Evolutionary conservation across 2,329 filamentous ascomycete genomes (phyloP).

Genomic region (Stemphylium lycopersici): DNA sequence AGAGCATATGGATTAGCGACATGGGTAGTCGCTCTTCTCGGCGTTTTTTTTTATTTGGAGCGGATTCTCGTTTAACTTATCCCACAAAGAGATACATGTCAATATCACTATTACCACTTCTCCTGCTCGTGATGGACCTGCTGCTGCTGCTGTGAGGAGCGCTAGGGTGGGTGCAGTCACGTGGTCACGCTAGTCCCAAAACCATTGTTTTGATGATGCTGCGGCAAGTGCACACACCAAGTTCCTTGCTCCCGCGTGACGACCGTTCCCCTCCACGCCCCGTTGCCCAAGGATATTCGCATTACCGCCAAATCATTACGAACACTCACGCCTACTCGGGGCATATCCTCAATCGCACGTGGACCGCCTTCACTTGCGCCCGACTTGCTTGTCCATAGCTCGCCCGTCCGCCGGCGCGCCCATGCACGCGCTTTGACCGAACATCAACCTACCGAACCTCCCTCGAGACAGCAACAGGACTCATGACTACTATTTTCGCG

Average conservation of each 20-base stretch:
- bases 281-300: conserved; percentile 38
- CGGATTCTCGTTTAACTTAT: conserved; percentile 1
- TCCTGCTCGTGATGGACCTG: not conserved
- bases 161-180: conserved; percentile 4
- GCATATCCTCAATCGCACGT: conserved; percentile 4
- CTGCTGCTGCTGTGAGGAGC: conserved; percentile 2
- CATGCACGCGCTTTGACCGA: conserved; percentile 47
- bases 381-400: conserved; percentile 9
- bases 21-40: conserved; percentile 30
- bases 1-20: conserved; percentile 36
- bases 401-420: conserved; percentile 30
- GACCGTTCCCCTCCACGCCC: conserved; percentile 30
- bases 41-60: conserved; percentile 31
- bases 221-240: conserved; percentile 27
- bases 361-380: conserved; percentile 8
- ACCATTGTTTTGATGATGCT: conserved; percentile 20
- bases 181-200: conserved; percentile 15
- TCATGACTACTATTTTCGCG: conserved; percentile 46
- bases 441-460: conserved; percentile 26
- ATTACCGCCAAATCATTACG: conserved; percentile 44
- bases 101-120: not conserved
- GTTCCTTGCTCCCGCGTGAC: conserved; percentile 36
- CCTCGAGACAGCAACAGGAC: conserved; percentile 35
- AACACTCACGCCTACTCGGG: conserved; percentile 15
- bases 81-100: not conserved